Percentiles rank a stretch among this genome's conserved stretches.
These are phyloP conservation scores for Pleomassaria siparia DNA, from an alignment of 2,329 filamentous ascomycete species.

Conservation along the genomic window DNA sequence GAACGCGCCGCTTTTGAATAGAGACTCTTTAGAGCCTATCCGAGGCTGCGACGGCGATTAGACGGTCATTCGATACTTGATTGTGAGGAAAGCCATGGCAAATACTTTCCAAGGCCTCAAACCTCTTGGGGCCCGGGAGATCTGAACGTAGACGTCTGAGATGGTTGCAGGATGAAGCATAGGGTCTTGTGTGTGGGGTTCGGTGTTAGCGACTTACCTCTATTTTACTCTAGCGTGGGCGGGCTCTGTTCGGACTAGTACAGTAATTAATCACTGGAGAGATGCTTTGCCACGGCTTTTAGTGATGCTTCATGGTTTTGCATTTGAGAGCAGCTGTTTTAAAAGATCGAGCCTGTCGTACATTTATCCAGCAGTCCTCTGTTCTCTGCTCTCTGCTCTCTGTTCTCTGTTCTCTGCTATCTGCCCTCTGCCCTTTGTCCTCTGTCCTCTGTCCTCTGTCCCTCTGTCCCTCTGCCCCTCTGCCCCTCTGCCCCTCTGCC, in stretches of 20 bases:
- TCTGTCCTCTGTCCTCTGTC: too few relatives aligned
- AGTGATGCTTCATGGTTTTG: constrained; percentile 35
- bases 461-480: constrained; percentile 15
- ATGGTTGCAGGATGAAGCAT: constrained; percentile 12
- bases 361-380: too few relatives aligned
- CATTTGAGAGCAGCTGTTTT: constrained; percentile 21
- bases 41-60: constrained; percentile 21
- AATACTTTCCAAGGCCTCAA: constrained; percentile 3
- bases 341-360: constrained; percentile 22
- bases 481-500: constrained; percentile 17
- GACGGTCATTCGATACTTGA: constrained; percentile 10
- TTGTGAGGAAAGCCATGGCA: not conserved
- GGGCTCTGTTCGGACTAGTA: constrained; percentile 19
- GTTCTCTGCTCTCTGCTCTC: too few relatives aligned
- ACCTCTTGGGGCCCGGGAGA: not conserved
- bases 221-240: constrained; percentile 25
- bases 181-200: constrained; percentile 30
- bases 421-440: too few relatives aligned
- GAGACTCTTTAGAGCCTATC: not conserved
- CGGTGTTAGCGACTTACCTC: constrained; percentile 36
- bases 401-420: too few relatives aligned
- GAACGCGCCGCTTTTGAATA: constrained; percentile 13
- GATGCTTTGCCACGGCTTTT: constrained; percentile 39
- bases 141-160: constrained; percentile 7
- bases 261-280: too few relatives aligned